These are phyloP conservation scores for Syzygium aromaticum DNA, from an alignment of 345 rosid species.

Conservation along the genomic window DNA sequence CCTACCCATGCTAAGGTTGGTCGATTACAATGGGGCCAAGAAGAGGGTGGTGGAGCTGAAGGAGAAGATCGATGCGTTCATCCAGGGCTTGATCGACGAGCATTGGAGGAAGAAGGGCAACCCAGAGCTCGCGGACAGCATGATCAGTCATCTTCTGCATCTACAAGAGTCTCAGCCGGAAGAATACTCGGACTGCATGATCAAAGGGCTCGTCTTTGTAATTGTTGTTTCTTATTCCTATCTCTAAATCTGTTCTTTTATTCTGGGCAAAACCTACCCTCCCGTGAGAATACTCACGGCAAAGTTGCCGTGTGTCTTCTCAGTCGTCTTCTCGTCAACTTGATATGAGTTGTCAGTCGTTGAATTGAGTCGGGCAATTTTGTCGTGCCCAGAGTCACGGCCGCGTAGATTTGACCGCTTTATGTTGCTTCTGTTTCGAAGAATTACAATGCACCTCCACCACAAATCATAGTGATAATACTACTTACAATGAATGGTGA, in stretches of 20 bases:
- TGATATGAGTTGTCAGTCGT: too few relatives aligned
- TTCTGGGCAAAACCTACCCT: background rate
- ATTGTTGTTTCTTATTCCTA: background rate
- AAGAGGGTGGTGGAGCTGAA: conserved; percentile 21
- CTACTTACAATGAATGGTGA: background rate
- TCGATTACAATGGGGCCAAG: conserved; percentile 10
- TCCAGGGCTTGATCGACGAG: conserved; percentile 43
- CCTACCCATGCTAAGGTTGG: conserved; percentile 5
- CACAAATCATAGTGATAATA: background rate
- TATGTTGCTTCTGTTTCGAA: background rate
- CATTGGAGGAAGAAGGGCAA: conserved; percentile 15
- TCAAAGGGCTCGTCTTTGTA: conserved; percentile 43
- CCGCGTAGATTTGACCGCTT: background rate
- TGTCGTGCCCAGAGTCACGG: background rate
- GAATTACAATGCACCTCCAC: background rate
- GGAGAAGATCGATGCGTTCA: conserved; percentile 24
- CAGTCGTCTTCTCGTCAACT: too few relatives aligned
- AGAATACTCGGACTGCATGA: conserved; percentile 2
- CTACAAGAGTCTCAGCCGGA: conserved; percentile 38
- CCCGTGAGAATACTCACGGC: too few relatives aligned
- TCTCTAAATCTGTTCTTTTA: background rate
- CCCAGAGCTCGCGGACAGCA: conserved; percentile 16
- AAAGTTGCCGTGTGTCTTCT: too few relatives aligned
- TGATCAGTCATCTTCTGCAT: conserved; percentile 50
- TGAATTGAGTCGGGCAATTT: too few relatives aligned